These are phyloP conservation scores for Zymoseptoria crescenta DNA, from an alignment of 2,329 filamentous ascomycete species.

Conservation along the genomic window DNA sequence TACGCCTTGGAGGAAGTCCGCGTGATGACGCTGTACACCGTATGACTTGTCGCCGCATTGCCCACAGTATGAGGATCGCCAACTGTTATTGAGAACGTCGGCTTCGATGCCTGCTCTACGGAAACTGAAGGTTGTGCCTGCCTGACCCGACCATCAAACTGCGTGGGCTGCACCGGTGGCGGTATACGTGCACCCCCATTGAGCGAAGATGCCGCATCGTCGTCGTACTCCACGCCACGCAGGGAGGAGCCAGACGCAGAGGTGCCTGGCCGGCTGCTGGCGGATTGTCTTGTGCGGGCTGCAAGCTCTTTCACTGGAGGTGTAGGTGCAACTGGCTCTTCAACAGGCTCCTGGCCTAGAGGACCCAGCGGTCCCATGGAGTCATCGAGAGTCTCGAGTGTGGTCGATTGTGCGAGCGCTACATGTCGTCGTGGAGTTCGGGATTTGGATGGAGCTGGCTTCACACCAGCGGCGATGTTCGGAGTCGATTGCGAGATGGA, in stretches of 20 bases:
- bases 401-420: conserved; percentile 68
- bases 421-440: conserved; percentile 54
- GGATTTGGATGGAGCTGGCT: conserved; percentile 31
- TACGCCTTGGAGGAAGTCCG: conserved; percentile 97
- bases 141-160: conserved; percentile 37
- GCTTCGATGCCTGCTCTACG: conserved; percentile 88
- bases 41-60: conserved; percentile 92
- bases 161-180: conserved; percentile 50
- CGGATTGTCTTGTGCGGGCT: conserved; percentile 32
- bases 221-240: conserved; percentile 54
- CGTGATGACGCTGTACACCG: conserved; percentile 91
- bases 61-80: conserved; percentile 98
- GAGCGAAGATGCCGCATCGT: conserved; percentile 48
- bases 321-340: conserved; percentile 53
- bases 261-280: conserved; percentile 37
- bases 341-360: conserved; percentile 43
- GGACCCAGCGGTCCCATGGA: conserved; percentile 71
- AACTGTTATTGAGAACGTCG: conserved; percentile 80
- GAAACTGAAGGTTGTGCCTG: conserved; percentile 71
- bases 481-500: conserved; percentile 14
- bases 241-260: conserved; percentile 44
- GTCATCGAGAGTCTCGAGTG: conserved; percentile 65
- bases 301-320: conserved; percentile 56
- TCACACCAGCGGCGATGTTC: conserved; percentile 18
- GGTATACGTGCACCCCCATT: conserved; percentile 51